phyloP scores from a whole-genome alignment of 129 eudicot species.

The Centrapalus pauciflorus region DNA sequence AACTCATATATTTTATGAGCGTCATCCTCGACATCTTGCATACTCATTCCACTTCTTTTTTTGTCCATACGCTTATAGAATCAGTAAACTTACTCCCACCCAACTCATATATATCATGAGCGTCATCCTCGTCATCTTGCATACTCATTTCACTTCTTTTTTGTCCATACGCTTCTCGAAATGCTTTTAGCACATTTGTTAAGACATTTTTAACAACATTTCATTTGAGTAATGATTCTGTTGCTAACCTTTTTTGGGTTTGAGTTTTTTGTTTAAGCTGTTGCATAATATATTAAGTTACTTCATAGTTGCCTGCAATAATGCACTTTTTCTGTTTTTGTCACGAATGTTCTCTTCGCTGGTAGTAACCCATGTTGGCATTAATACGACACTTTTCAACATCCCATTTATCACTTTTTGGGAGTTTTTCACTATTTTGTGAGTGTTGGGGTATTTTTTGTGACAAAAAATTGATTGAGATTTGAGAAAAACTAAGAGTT shows the following conservation, averaged over 20 bases:
- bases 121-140: too few species aligned
- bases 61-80: too few species aligned
- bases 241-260: background rate
- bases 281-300: background rate
- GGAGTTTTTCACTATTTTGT: background rate
- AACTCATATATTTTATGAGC: too few species aligned
- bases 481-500: background rate
- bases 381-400: background rate
- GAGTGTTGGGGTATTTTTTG: background rate
- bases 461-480: background rate
- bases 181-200: background rate
- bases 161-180: too few species aligned
- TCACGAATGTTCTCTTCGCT: background rate
- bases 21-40: too few species aligned
- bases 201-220: background rate
- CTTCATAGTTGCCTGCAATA: background rate
- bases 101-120: too few species aligned
- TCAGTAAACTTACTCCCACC: too few species aligned
- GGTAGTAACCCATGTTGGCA: background rate
- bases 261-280: background rate
- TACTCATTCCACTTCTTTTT: too few species aligned
- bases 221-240: background rate
- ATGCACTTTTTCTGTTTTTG: background rate
- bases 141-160: too few species aligned
- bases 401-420: background rate